These are phyloP conservation scores for Leucocoprinus leucothites DNA, from an alignment of 768 basidiomycete genomes.

Conservation along the genomic window DNA sequence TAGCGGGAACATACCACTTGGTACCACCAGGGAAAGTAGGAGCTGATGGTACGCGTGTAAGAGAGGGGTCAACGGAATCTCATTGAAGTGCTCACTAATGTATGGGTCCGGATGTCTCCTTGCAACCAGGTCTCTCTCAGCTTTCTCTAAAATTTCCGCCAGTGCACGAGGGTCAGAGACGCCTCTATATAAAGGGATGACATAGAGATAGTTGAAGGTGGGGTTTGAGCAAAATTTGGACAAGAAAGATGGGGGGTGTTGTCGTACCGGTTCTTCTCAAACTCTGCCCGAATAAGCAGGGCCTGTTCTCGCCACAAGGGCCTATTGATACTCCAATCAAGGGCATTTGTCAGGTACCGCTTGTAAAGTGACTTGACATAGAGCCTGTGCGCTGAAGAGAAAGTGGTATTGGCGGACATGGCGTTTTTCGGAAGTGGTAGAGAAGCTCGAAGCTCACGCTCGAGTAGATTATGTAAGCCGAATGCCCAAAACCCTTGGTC, in stretches of 20 bases:
- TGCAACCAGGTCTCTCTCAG: slow-evolving; percentile 68
- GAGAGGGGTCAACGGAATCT: not conserved
- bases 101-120: slow-evolving; percentile 90
- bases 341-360: slow-evolving; percentile 78
- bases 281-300: slow-evolving; percentile 84
- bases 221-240: slow-evolving; percentile 1
- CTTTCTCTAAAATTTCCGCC: slow-evolving; percentile 71
- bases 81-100: slow-evolving; percentile 60
- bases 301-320: slow-evolving; percentile 87
- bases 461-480: slow-evolving; percentile 4
- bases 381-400: slow-evolving; percentile 71
- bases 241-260: slow-evolving; percentile 7
- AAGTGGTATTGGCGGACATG: slow-evolving; percentile 53
- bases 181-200: slow-evolving; percentile 43
- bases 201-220: slow-evolving; percentile 4
- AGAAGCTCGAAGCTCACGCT: not conserved
- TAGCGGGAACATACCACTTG: slow-evolving; percentile 72
- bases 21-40: slow-evolving; percentile 85
- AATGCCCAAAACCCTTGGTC: no score
- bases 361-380: slow-evolving; percentile 93
- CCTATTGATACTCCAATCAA: slow-evolving; percentile 87
- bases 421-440: slow-evolving; percentile 21
- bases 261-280: slow-evolving; percentile 86
- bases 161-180: slow-evolving; percentile 83
- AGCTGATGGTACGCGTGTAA: slow-evolving; percentile 40